Evolutionary conservation across 1,139 yeast genomes (phyloP).

Genomic region (Candida tropicalis): DNA sequence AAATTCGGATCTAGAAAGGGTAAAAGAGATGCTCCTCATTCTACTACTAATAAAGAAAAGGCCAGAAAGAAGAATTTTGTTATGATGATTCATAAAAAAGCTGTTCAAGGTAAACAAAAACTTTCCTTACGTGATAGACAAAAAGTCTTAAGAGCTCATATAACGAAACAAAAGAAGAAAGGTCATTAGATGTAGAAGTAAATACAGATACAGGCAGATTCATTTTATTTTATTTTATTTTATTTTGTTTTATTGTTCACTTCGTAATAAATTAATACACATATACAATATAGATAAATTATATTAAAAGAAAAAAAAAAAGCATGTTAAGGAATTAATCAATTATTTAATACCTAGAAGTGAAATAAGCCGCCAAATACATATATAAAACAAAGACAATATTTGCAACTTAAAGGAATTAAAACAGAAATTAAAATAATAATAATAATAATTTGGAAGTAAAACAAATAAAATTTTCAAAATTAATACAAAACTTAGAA

Average conservation of each 20-base stretch:
- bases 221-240: no score
- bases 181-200: constrained; percentile 45
- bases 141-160: constrained; percentile 80
- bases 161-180: constrained; percentile 86
- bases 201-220: no score
- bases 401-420: constrained; percentile 1
- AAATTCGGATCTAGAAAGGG: constrained; percentile 89
- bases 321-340: not conserved
- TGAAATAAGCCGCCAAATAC: not conserved
- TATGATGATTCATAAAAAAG: constrained; percentile 95
- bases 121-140: constrained; percentile 90
- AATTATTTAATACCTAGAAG: not conserved
- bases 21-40: constrained; percentile 73
- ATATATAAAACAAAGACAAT: not conserved
- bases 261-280: constrained; percentile 3
- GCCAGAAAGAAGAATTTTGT: constrained; percentile 98
- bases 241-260: no score
- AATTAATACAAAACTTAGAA: constrained; percentile 7
- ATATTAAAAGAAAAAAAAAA: not conserved
- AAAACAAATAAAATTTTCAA: constrained; percentile 1
- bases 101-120: constrained; percentile 92
- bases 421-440: not conserved
- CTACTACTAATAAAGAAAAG: constrained; percentile 95
- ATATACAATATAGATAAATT: not conserved
- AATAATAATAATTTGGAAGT: not conserved